These are phyloP conservation scores for Taphrina populina DNA, from an alignment of 1,139 yeast genomes.

Conservation along the genomic window DNA sequence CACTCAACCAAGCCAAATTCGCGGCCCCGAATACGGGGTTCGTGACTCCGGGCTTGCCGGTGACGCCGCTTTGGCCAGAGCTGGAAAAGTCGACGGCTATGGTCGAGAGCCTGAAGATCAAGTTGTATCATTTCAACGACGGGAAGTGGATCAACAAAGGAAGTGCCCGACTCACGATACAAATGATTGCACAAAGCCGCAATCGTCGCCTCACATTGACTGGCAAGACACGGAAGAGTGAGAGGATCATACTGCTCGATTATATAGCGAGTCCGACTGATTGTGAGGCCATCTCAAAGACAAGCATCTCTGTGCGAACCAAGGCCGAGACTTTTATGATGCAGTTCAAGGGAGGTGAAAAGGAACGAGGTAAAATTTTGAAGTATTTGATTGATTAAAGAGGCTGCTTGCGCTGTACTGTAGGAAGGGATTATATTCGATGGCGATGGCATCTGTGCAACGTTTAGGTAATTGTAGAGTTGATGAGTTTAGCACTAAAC, in stretches of 20 bases:
- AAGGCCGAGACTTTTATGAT: constrained; percentile 21
- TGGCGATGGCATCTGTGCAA: too few relatives aligned
- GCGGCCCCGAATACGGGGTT: constrained; percentile 30
- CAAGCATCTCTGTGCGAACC: constrained; percentile 22
- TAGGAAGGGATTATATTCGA: too few relatives aligned
- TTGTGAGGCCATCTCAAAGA: constrained; percentile 25
- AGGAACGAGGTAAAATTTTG: constrained; percentile 19
- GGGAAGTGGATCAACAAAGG: constrained; percentile 33
- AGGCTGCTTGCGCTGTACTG: too few relatives aligned
- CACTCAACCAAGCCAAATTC: constrained; percentile 20
- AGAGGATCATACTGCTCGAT: constrained; percentile 20
- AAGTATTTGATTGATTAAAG: constrained; percentile 6
- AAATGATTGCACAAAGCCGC: constrained; percentile 13
- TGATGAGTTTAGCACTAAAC: too few relatives aligned
- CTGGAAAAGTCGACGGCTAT: constrained; percentile 5
- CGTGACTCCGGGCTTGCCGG: constrained; percentile 23
- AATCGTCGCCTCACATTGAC: constrained; percentile 26
- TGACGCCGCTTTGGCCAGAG: constrained; percentile 30
- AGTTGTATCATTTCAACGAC: constrained; percentile 20
- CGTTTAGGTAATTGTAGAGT: too few relatives aligned
- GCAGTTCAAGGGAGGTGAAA: constrained; percentile 32
- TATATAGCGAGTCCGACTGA: constrained; percentile 18
- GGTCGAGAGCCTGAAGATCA: constrained; percentile 23
- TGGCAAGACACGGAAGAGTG: constrained; percentile 28
- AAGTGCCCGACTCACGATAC: constrained; percentile 18